Evolutionary conservation across 73 alveolate species (phyloP), one percentile per base, ranked within the genome.

Genomic region (Tetrahymena malaccensis): DNA sequence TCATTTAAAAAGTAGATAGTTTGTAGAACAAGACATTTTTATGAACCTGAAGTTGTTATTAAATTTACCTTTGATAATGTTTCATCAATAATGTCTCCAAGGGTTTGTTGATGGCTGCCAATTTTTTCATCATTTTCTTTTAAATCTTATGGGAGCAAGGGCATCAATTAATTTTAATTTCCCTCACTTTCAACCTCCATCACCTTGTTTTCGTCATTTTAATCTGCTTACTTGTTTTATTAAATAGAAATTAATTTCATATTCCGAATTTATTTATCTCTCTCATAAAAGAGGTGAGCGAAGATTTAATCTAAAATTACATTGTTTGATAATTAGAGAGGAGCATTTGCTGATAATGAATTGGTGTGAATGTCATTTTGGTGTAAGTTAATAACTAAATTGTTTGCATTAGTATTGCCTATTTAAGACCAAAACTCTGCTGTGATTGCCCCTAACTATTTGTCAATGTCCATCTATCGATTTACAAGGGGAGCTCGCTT

Each of bases 401-500:
- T 70, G 17, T 15, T 70, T 70, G 89, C 8, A 12, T 22, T 70
- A 33, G 21, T 70, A 31, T n/a, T 70, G 34, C 89, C 89, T n/a
- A 70, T 70, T 70, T 70, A 31, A 70, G 89, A 70, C 89, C 89
- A 70, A 70, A 70, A 70, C 37, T 70, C 89, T 70, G 89, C 89
- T 70, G 89, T 70, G 89, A 70, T 70, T 70, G 89, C 89, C 31
- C 89, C 89, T 70, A 70, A n/a, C 37, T 70, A 70, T 31, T 70
- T 70, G 89, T 70, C 89, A 70, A 70, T 70, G 89, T 70, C 89
- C 89, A 70, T 70, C 89, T 50, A 50, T 50, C 27, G 35, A 70
- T 70, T 70, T 70, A 70, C 89, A 70, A 70, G 89, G 89, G 89
- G 89, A 70, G 89, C 89, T 70, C 89, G 89, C 89, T 70, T 70